Conservation (phyloP, 805 yeast genomes). For the Wickerhamiella lipophila region DNA sequence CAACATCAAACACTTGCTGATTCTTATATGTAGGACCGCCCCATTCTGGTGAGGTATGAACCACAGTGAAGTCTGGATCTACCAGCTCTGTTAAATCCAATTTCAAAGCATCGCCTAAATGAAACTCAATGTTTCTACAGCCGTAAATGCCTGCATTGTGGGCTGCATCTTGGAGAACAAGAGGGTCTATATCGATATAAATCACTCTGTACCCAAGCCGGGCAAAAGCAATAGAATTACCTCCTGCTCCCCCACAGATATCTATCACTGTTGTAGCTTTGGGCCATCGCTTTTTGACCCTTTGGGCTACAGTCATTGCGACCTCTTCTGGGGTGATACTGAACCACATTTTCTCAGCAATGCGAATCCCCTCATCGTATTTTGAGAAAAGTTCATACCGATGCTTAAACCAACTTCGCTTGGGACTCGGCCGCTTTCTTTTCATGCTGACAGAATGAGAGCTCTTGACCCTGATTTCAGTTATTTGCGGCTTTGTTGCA, state of each 20-base stretch:
- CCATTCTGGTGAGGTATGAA: constrained; percentile 24
- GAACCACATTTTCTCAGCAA: constrained; percentile 70
- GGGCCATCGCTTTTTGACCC: constrained; percentile 13
- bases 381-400: constrained; percentile 48
- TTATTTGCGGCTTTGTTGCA: constrained; percentile 22
- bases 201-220: constrained; percentile 27
- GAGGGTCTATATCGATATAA: constrained; percentile 22
- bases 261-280: constrained; percentile 35
- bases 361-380: constrained; percentile 53
- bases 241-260: constrained; percentile 80
- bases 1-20: constrained; percentile 16
- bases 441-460: constrained; percentile 11
- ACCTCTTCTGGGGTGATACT: constrained; percentile 76
- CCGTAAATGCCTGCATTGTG: constrained; percentile 57
- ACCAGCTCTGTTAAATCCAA: constrained; percentile 16
- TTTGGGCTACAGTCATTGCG: constrained; percentile 37
- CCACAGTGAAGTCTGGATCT: constrained; percentile 14
- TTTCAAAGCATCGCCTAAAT: constrained; percentile 39
- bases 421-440: neutral
- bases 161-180: constrained; percentile 21
- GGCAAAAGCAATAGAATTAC: constrained; percentile 66
- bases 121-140: constrained; percentile 38
- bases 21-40: constrained; percentile 21
- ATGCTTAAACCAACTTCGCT: constrained; percentile 2
- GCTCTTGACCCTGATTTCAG: constrained; percentile 25